These are phyloP conservation scores for Linderina pennispora DNA, from an alignment of 192 early-diverging fungal species.

Conservation along the genomic window DNA sequence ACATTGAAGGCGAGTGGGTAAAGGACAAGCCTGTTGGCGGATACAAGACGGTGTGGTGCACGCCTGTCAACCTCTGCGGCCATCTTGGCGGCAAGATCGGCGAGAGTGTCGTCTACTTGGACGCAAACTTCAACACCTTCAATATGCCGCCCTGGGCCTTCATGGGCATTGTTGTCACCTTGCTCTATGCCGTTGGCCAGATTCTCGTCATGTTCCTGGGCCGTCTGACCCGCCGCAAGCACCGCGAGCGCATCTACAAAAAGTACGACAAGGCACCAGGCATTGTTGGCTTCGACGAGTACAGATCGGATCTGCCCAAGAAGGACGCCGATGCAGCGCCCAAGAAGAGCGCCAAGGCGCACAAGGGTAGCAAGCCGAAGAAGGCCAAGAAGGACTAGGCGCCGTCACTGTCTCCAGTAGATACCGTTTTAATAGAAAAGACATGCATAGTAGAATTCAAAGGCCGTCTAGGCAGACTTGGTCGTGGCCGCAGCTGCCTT, in stretches of 20 bases:
- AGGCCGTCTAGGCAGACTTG: constrained; percentile 1
- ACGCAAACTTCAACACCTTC: constrained; percentile 28
- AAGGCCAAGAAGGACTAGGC: constrained; percentile 17
- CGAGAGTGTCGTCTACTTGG: constrained; percentile 26
- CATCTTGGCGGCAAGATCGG: constrained; percentile 38
- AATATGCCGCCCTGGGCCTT: constrained; percentile 43
- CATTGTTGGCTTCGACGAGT: constrained; percentile 24
- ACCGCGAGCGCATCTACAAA: constrained; percentile 18
- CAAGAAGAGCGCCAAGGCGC: constrained; percentile 5
- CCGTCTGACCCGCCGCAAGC: constrained; percentile 11
- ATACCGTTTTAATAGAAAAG: too few species aligned
- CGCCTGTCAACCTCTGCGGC: constrained; percentile 39
- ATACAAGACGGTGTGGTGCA: constrained; percentile 42
- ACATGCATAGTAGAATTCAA: too few species aligned
- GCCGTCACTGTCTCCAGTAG: neutral
- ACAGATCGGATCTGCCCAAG: constrained; percentile 17
- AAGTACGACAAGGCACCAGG: constrained; percentile 3
- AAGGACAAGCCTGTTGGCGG: constrained; percentile 23
- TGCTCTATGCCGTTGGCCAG: constrained; percentile 36
- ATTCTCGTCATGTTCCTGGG: constrained; percentile 12
- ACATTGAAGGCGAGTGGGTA: constrained; percentile 29
- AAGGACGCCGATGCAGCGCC: neutral
- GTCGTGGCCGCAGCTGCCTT: constrained; percentile 1
- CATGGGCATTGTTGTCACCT: constrained; percentile 37
- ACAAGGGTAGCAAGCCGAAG: constrained; percentile 32